Conservation (phyloP, 2,329 filamentous ascomycete species). For the Fusarium veterinarium region DNA sequence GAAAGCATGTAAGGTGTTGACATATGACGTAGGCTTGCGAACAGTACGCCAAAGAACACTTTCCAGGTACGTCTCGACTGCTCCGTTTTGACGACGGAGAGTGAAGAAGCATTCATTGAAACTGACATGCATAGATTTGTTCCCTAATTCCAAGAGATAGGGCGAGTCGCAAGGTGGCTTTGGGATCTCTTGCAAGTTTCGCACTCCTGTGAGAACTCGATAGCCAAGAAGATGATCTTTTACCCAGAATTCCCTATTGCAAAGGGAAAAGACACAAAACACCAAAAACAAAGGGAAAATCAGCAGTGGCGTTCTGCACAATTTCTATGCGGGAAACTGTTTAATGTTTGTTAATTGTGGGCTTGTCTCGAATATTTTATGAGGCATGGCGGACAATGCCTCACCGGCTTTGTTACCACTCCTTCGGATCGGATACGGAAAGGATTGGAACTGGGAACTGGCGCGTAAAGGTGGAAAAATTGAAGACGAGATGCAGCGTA, state of each 20-base stretch:
- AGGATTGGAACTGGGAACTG: conserved; percentile 28
- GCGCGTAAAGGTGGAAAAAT: conserved; percentile 33
- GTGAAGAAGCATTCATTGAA: conserved; percentile 28
- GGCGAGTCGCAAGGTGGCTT: not conserved
- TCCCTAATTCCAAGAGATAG: conserved; percentile 54
- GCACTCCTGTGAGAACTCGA: not conserved
- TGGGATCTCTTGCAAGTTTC: not conserved
- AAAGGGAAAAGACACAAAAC: conserved; percentile 27
- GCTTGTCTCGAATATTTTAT: conserved; percentile 23
- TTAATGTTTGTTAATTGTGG: conserved; percentile 38
- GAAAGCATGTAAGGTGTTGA: not conserved
- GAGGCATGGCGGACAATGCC: conserved; percentile 28
- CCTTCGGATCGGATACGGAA: conserved; percentile 37
- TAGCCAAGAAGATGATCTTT: not conserved
- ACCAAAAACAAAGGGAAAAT: conserved; percentile 30
- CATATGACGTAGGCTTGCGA: conserved; percentile 57
- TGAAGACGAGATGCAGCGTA: conserved; percentile 23
- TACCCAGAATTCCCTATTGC: not conserved
- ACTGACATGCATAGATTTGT: conserved; percentile 54
- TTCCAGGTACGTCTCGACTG: conserved; percentile 63
- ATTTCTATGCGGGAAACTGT: conserved; percentile 37
- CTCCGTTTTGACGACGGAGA: conserved; percentile 37
- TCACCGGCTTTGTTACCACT: conserved; percentile 30
- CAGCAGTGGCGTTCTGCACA: conserved; percentile 37
- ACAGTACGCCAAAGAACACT: conserved; percentile 97